Percentiles rank a stretch among this genome's conserved stretches.
Evolutionary conservation across 2,329 filamentous ascomycete species (phyloP).

Genomic region (Kalaharituber pfeilii): DNA sequence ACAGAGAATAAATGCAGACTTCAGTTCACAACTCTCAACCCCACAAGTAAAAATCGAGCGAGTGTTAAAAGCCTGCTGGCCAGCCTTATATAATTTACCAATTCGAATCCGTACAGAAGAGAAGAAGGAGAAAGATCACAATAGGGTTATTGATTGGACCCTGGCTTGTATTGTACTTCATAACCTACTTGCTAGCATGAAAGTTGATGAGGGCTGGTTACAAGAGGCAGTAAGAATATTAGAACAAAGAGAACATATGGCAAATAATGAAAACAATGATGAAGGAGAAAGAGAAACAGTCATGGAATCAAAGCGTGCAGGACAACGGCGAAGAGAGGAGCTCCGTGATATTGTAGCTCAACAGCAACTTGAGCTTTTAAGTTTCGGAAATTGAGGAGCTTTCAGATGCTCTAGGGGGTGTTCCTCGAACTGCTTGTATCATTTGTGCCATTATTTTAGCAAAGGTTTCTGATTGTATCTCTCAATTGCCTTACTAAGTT

Average conservation of each 20-base stretch:
- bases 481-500: too few species aligned
- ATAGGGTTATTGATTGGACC: not conserved
- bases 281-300: not conserved
- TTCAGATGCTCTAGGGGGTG: too few species aligned
- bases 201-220: not conserved
- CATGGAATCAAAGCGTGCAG: not conserved
- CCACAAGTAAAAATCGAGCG: not conserved
- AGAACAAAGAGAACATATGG: not conserved
- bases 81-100: not conserved
- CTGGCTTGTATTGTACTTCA: not conserved
- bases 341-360: too few species aligned
- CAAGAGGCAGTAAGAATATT: not conserved
- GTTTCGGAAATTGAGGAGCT: too few species aligned
- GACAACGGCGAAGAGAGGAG: too few species aligned
- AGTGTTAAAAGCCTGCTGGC: not conserved
- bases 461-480: too few species aligned
- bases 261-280: too few species aligned
- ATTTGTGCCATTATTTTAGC: too few species aligned
- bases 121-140: not conserved
- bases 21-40: not conserved
- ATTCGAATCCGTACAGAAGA: not conserved
- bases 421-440: too few species aligned
- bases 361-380: too few species aligned
- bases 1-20: not conserved
- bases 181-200: not conserved